Base-by-base conservation (phyloP, 2,329 filamentous ascomycete species). In the Aschersonia sp. region DNA sequence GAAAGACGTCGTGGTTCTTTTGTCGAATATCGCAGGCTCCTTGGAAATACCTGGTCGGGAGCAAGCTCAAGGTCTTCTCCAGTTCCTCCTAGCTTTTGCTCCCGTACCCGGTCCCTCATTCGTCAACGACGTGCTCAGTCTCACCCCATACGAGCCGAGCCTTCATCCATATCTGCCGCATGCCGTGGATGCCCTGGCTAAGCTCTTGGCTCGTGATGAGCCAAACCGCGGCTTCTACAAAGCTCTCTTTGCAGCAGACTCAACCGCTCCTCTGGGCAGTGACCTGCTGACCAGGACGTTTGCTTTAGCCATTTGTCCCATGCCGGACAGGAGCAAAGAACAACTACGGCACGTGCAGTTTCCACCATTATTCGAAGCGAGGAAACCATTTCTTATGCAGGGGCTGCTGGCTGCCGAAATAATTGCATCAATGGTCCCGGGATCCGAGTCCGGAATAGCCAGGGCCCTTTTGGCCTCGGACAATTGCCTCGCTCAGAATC, bases 331-430 rank as follows among this genome's bases (percentile, higher is more conserved):
- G 51, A 63, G 58, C 10, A 60, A 62, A 40, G 61, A 67, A 31
- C 66, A 75, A 42, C 73, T 74, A 12, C 78, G 80, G 40, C 74
- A 77, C 12, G 72, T 76, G 2, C 75, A 76, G 50, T 62, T 82
- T 30, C 66, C 84, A 1, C 76, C 80, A 0, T 74, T 89, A 4
- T 77, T 92, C 4, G 89, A 96, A 61, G 80, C 78, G 4, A 81
- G 92, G 49, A 95, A 94, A 64, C 84, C 92, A 0, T 83, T 88
- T 57, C 69, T 98, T 9, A 92, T 94, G 75, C 92, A 98, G 65
- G 89, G 89, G 1, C 78, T 97, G 56, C 73, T 97, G 5, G 85
- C 89, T 1, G 89, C 88, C 0, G 89, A 97, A 55, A 94, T 97
- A 46, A 68, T 97, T 3, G 80, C 88, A 0, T 82, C 82, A 7